Conservation (phyloP, 768 basidiomycete species). For the Ephemerocybe angulata region DNA sequence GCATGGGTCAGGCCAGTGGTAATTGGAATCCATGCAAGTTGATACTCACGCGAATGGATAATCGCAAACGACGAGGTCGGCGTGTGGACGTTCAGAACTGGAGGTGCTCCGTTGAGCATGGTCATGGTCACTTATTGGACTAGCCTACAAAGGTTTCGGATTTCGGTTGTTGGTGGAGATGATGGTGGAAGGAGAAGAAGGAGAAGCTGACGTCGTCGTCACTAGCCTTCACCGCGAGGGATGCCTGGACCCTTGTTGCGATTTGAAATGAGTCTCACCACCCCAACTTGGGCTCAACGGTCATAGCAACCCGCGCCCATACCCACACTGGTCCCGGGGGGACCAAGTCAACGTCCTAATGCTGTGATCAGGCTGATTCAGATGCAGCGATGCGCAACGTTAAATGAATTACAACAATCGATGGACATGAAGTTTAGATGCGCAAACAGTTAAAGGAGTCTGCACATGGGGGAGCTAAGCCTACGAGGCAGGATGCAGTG, state of each 20-base stretch:
- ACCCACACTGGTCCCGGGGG: too few relatives aligned
- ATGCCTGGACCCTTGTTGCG: not conserved
- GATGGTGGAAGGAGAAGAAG: too few relatives aligned
- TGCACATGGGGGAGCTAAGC: too few relatives aligned
- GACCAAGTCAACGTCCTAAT: too few relatives aligned
- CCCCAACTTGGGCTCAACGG: not conserved
- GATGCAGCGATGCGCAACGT: not conserved
- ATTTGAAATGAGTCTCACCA: not conserved
- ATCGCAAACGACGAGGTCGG: conserved; percentile 72
- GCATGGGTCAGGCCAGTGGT: conserved; percentile 8
- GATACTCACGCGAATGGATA: conserved; percentile 65
- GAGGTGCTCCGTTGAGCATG: conserved; percentile 27
- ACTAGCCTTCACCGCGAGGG: not conserved
- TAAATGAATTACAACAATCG: not conserved
- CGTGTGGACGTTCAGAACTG: conserved; percentile 72
- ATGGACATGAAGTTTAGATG: not conserved
- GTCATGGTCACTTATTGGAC: too few relatives aligned
- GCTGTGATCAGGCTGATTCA: too few relatives aligned
- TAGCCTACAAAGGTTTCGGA: too few relatives aligned
- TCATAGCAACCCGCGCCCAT: not conserved
- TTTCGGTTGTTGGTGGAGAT: too few relatives aligned
- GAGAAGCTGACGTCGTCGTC: not conserved
- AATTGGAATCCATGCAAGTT: conserved; percentile 1
- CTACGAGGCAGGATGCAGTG: too few relatives aligned
- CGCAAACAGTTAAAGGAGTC: too few relatives aligned